Percentiles rank a stretch among this genome's conserved stretches.
phyloP scores from a whole-genome alignment of 306 rosid species.

The Rosa chinensis region DNA sequence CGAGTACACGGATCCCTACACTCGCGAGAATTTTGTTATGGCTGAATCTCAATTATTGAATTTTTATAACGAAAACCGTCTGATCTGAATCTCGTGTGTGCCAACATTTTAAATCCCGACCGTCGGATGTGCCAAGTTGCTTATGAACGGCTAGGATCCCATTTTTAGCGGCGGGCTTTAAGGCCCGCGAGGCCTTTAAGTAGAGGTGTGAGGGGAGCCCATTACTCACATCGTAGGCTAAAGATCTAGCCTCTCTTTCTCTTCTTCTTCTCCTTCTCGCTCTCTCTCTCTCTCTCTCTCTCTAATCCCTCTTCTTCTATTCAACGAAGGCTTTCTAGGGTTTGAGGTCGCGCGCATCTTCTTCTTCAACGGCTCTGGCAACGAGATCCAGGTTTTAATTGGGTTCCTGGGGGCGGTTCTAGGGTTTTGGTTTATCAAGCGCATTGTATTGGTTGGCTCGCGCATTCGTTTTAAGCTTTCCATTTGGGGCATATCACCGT shows the following conservation, averaged over 20 bases:
- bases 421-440: conserved; percentile 28
- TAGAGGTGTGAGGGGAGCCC: conserved; percentile 28
- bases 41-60: background rate
- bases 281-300: conserved; percentile 1
- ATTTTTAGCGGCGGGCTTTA: conserved; percentile 21
- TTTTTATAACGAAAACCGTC: conserved; percentile 10
- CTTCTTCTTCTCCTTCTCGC: background rate
- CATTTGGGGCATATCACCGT: conserved; percentile 14
- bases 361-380: conserved; percentile 31
- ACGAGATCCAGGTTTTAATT: conserved; percentile 63
- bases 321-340: conserved; percentile 54
- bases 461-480: conserved; percentile 31
- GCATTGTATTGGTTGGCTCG: conserved; percentile 24
- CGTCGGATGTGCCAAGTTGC: conserved; percentile 33
- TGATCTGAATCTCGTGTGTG: conserved; percentile 34
- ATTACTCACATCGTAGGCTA: conserved; percentile 19
- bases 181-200: conserved; percentile 47
- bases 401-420: conserved; percentile 37
- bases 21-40: accelerated
- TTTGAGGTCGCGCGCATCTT: conserved; percentile 30
- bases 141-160: conserved; percentile 37
- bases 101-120: background rate
- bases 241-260: background rate
- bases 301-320: conserved; percentile 19
- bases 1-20: accelerated